Evolutionary conservation across 768 basidiomycete species (phyloP).

Genomic region (Rhodosporidiobolus odoratus): DNA sequence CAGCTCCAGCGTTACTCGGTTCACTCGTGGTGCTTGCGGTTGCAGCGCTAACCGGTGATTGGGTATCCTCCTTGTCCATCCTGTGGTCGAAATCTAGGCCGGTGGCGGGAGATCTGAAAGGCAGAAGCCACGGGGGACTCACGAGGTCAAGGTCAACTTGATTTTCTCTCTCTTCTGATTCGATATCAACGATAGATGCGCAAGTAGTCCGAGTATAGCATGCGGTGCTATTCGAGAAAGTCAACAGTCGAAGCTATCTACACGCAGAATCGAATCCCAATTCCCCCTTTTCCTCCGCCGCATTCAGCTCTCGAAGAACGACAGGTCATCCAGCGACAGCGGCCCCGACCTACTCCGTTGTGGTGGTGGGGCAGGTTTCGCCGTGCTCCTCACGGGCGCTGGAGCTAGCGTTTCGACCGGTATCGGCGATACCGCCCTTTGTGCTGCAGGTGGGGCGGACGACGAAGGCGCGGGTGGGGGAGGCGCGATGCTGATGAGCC

Average conservation of each 20-base stretch:
- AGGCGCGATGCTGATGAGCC: conserved; percentile 1
- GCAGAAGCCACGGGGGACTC: too few species aligned
- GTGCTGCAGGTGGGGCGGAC: not conserved
- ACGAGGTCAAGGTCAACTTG: too few species aligned
- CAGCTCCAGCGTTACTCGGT: not conserved
- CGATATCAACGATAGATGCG: too few species aligned
- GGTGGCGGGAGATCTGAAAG: too few species aligned
- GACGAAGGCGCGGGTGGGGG: conserved; percentile 8
- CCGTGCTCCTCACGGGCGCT: not conserved
- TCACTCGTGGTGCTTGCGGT: not conserved
- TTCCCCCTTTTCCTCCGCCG: not conserved
- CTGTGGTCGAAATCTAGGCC: too few species aligned
- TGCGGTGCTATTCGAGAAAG: too few species aligned
- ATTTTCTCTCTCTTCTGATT: too few species aligned
- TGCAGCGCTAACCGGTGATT: not conserved
- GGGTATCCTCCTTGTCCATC: too few species aligned
- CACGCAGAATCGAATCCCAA: too few species aligned
- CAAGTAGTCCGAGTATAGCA: too few species aligned
- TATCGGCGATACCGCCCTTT: not conserved
- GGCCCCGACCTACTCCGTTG: conserved; percentile 8
- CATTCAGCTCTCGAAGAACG: conserved; percentile 29
- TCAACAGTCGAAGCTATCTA: not conserved
- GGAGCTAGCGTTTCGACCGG: not conserved
- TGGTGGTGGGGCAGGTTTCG: not conserved
- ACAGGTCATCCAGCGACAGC: conserved; percentile 24